Evolutionary conservation across 2,329 filamentous ascomycete species (phyloP).

Genomic region (Ophiostoma sp.): DNA sequence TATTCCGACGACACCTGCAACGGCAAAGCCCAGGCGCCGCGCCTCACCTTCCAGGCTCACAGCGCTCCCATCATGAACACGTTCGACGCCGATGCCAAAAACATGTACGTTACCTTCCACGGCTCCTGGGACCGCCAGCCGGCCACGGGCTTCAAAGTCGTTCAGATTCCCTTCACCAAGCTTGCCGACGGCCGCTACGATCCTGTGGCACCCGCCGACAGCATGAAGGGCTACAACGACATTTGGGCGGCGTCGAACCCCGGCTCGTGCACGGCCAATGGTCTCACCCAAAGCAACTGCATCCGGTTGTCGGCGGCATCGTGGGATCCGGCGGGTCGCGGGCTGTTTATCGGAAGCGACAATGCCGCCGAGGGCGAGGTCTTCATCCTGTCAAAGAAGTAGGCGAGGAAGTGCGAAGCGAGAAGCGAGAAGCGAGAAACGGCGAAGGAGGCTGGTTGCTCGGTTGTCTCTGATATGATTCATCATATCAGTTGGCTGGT

Average conservation of each 20-base stretch:
- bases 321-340: conserved; percentile 40
- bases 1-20: conserved; percentile 42
- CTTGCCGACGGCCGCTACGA: conserved; percentile 35
- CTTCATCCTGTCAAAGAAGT: conserved; percentile 34
- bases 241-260: conserved; percentile 35
- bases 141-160: conserved; percentile 37
- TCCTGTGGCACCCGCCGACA: conserved; percentile 36
- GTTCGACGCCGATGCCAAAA: conserved; percentile 36
- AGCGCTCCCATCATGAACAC: conserved; percentile 37
- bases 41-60: conserved; percentile 40
- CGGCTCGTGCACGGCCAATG: conserved; percentile 37
- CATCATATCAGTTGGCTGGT: background rate
- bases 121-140: conserved; percentile 37
- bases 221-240: conserved; percentile 37
- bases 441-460: background rate
- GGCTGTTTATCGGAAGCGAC: conserved; percentile 42
- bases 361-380: conserved; percentile 41
- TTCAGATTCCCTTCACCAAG: conserved; percentile 37
- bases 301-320: conserved; percentile 38
- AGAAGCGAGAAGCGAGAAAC: background rate
- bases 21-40: conserved; percentile 40
- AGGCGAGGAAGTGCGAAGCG: background rate
- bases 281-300: conserved; percentile 41
- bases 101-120: conserved; percentile 40
- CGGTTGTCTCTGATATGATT: no score